phyloP scores from a whole-genome alignment of 169 alveolate species.

The Plasmodium inui region DNA sequence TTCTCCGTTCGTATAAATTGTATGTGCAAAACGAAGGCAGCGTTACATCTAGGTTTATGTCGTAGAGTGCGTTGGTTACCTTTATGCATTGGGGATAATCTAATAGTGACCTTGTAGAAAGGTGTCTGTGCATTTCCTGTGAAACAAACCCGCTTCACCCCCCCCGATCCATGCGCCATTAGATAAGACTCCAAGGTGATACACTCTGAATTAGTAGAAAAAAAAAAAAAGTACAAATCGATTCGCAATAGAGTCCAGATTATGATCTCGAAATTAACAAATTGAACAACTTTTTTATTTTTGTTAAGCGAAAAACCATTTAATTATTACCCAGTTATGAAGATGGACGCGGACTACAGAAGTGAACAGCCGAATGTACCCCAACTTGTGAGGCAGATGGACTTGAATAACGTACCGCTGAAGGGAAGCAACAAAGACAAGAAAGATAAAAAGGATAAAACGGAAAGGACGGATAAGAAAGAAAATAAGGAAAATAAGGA shows the following conservation, averaged over 20 bases:
- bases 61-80: background rate
- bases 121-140: background rate
- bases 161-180: background rate
- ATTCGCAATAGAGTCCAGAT: background rate
- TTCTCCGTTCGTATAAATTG: background rate
- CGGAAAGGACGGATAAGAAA: background rate
- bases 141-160: background rate
- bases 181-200: background rate
- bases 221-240: background rate
- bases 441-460: background rate
- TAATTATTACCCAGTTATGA: background rate
- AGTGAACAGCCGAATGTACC: background rate
- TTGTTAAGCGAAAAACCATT: background rate
- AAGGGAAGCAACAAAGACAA: conserved; percentile 1
- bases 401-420: background rate
- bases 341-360: conserved; percentile 20
- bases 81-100: background rate
- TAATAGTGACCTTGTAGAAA: background rate
- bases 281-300: background rate
- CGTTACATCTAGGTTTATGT: background rate
- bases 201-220: background rate
- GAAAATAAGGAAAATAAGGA: background rate
- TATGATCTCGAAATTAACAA: conserved; percentile 9
- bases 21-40: background rate
- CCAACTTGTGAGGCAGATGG: background rate